Evolutionary conservation across 768 basidiomycete genomes (phyloP).

Genomic region (Phlegmacium glaucopus): DNA sequence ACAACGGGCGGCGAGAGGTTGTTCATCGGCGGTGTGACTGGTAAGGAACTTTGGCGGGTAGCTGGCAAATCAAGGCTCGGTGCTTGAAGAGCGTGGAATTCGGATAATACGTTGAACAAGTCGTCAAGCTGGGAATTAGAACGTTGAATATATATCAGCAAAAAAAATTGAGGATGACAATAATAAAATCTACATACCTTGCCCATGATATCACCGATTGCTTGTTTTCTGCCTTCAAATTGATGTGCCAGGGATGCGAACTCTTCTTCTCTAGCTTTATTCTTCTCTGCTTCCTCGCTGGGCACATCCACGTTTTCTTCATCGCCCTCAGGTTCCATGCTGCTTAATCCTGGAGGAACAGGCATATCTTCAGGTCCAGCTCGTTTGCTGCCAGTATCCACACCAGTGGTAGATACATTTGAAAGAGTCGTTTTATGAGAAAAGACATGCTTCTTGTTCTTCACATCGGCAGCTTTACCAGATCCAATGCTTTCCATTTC

Average conservation of each 20-base stretch:
- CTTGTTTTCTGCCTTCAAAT: constrained; percentile 66
- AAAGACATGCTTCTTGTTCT: constrained; percentile 32
- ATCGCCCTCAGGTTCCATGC: constrained; percentile 34
- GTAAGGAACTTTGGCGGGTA: constrained; percentile 24
- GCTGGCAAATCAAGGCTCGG: constrained; percentile 40
- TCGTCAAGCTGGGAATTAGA: constrained; percentile 47
- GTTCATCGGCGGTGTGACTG: constrained; percentile 7
- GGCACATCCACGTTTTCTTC: constrained; percentile 49
- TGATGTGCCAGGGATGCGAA: constrained; percentile 65
- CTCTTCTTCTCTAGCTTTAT: constrained; percentile 58
- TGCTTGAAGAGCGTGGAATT: constrained; percentile 47
- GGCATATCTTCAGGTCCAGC: constrained; percentile 7
- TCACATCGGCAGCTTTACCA: constrained; percentile 29
- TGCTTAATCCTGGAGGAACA: constrained; percentile 15
- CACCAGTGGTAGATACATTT: too few species aligned
- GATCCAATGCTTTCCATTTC: constrained; percentile 69
- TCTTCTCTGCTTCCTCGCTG: constrained; percentile 54
- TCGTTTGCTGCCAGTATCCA: constrained; percentile 5
- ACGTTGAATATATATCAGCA: background rate
- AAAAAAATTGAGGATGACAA: background rate
- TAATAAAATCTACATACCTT: constrained; percentile 44
- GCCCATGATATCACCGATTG: constrained; percentile 68
- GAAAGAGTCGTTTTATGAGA: constrained; percentile 3
- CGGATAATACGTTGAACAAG: constrained; percentile 46
- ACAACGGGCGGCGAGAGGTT: constrained; percentile 1